A percentile compares a stretch with the other conserved stretches of the same genome.
These are phyloP conservation scores for Yamadazyma dendronema DNA, from an alignment of 1,139 yeast species.

Conservation along the genomic window DNA sequence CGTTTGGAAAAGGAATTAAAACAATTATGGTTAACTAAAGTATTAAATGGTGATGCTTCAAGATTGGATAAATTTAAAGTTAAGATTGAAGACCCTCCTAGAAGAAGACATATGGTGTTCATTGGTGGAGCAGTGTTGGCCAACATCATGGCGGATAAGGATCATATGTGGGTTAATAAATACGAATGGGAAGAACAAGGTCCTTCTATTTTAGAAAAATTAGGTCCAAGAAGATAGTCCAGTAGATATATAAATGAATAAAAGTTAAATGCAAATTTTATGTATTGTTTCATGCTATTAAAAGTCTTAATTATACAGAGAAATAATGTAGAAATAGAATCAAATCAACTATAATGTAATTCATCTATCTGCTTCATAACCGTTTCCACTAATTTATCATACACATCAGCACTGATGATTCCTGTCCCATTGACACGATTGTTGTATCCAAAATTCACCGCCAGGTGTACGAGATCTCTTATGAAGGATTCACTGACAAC, in stretches of 20 bases:
- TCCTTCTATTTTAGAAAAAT: conserved; percentile 74
- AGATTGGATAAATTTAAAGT: conserved; percentile 91
- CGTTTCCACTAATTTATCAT: conserved; percentile 41
- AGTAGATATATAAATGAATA: conserved; percentile 1
- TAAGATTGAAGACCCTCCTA: conserved; percentile 97
- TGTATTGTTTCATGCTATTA: conserved; percentile 1
- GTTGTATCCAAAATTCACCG: conserved; percentile 65
- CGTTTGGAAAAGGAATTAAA: conserved; percentile 93
- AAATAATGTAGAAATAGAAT: conserved; percentile 2
- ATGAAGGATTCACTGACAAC: conserved; percentile 67
- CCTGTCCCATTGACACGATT: conserved; percentile 34
- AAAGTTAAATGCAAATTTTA: background rate
- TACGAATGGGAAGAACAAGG: conserved; percentile 99
- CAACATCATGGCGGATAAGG: conserved; percentile 96
- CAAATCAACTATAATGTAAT: conserved; percentile 30
- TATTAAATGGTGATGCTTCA: conserved; percentile 81
- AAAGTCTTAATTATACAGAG: conserved; percentile 4
- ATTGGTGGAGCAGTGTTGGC: conserved; percentile 99
- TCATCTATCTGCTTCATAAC: conserved; percentile 42
- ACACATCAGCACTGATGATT: conserved; percentile 36
- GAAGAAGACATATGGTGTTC: conserved; percentile 98
- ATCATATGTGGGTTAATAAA: conserved; percentile 95
- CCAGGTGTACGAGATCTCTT: conserved; percentile 70
- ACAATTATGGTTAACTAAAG: conserved; percentile 91
- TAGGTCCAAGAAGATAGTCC: conserved; percentile 78